Evolutionary conservation across 371 early-diverging fungal genomes (phyloP), one percentile per base, ranked within the genome.

Genomic region (Mycotypha africana): DNA sequence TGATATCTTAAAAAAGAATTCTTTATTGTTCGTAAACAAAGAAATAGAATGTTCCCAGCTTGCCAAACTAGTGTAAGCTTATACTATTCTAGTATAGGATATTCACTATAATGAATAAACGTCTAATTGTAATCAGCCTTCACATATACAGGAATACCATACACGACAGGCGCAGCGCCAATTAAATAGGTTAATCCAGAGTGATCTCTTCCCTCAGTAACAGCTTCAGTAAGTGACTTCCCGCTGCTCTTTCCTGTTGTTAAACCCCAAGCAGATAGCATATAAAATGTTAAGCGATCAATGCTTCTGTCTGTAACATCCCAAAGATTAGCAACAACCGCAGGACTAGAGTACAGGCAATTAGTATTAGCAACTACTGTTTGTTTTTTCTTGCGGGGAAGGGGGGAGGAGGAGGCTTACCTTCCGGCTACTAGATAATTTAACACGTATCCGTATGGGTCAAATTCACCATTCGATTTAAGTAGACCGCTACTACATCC

Each of bases 231-330:
- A 11, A 95, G 58, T 14, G 89, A 84, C 30, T 68, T 48, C 9
- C n/a, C 3, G 14, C 22, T 14, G 4, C 14, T 10, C 5, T 12
- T 32, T 36, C 42, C 41, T 38, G 16, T 51, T 42, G 3, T 40
- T 26, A 96, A 42, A 0, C 90, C 92, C 88, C 93, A 94, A 9
- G 61, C 39, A 1, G 55, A 50, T 43, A 97, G 66, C 67, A 92
- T 48, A 2, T 70, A 62, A 24, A 74, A 72, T 15, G 87, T 86
- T 47, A 92, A 85, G n/a, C 82, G 70, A 59, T 99, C 99, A 34
- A 99, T 85, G 62, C 99, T 99, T 58, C 85, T 79, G 68, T 99
- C 99, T 1, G 99, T 99, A 7, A 99, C 97, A 70, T 99, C 99
- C 99, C 99, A 99, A 14, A 99, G 74, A 53, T 95, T 97, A 16